These are phyloP conservation scores for Rutidosis leptorrhynchoides DNA, from an alignment of 129 eudicot genomes.

Conservation along the genomic window DNA sequence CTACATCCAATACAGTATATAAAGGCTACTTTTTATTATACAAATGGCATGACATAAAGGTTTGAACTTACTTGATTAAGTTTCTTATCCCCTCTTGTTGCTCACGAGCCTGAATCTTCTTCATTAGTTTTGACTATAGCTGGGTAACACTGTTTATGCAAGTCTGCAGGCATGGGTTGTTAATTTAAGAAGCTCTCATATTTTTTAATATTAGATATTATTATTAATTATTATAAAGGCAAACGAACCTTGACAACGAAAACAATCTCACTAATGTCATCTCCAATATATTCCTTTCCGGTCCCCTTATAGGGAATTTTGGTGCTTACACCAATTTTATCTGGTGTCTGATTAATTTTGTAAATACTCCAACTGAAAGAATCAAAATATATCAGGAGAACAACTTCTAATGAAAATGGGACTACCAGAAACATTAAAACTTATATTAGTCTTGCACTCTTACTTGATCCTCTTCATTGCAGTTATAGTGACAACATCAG, in stretches of 20 bases:
- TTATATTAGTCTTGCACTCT: constrained; percentile 23
- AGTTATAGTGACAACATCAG: constrained; percentile 99
- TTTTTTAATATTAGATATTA: too few species aligned
- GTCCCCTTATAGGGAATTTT: constrained; percentile 99
- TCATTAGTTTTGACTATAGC: constrained; percentile 81
- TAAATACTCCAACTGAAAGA: constrained; percentile 83
- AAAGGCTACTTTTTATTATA: neutral
- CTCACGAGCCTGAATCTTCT: constrained; percentile 95
- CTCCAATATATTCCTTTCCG: constrained; percentile 98
- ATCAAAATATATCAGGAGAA: constrained; percentile 17
- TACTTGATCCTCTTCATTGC: constrained; percentile 95
- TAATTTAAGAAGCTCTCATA: constrained; percentile 20
- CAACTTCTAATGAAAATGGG: neutral
- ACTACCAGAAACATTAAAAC: constrained; percentile 15
- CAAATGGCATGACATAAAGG: neutral
- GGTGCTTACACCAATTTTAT: constrained; percentile 98
- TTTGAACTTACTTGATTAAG: constrained; percentile 58
- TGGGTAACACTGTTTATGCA: constrained; percentile 87
- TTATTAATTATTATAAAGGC: neutral
- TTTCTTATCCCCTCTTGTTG: constrained; percentile 97
- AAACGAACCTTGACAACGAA: constrained; percentile 77
- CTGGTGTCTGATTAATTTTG: constrained; percentile 96
- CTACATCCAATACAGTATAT: constrained; percentile 32
- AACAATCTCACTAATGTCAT: constrained; percentile 97
- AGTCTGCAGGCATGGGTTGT: constrained; percentile 42